A percentile compares a stretch with the other conserved stretches of the same genome.
phyloP scores from a whole-genome alignment of 371 early-diverging fungal species.

The Syncephalastrum contaminatum region DNA sequence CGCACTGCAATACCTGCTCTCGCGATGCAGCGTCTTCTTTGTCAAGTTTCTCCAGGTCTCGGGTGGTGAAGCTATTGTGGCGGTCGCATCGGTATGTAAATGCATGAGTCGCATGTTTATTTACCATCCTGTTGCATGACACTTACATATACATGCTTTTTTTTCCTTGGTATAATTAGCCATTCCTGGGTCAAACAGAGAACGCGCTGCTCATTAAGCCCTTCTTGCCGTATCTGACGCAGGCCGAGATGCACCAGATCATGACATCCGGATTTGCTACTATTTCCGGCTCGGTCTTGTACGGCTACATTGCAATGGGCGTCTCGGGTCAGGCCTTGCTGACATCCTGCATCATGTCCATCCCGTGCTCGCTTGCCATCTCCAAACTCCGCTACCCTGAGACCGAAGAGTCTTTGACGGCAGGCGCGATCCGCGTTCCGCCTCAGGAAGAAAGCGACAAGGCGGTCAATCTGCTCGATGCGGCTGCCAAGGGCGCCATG shows the following conservation, averaged over 20 bases:
- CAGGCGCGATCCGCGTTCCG: slow-evolving; percentile 50
- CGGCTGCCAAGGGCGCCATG: slow-evolving; percentile 85
- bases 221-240: slow-evolving; percentile 83
- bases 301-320: slow-evolving; percentile 71
- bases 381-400: slow-evolving; percentile 84
- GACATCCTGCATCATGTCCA: slow-evolving; percentile 91
- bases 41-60: slow-evolving; percentile 75
- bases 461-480: slow-evolving; percentile 77
- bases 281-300: slow-evolving; percentile 88
- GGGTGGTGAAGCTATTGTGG: slow-evolving; percentile 88
- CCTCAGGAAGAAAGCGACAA: slow-evolving; percentile 35
- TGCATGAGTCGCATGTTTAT: not conserved
- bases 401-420: slow-evolving; percentile 74
- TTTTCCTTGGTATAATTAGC: slow-evolving; percentile 19
- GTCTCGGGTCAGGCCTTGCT: slow-evolving; percentile 66
- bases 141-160: too few relatives aligned
- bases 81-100: slow-evolving; percentile 66
- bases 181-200: slow-evolving; percentile 84
- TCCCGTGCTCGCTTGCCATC: slow-evolving; percentile 84
- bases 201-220: slow-evolving; percentile 82
- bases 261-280: slow-evolving; percentile 94
- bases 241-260: slow-evolving; percentile 83
- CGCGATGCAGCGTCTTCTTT: slow-evolving; percentile 68
- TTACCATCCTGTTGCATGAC: not conserved
- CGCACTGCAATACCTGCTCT: slow-evolving; percentile 81